These are phyloP conservation scores for Plectranthus barbatus DNA, from an alignment of 257 asterid species.

Conservation along the genomic window DNA sequence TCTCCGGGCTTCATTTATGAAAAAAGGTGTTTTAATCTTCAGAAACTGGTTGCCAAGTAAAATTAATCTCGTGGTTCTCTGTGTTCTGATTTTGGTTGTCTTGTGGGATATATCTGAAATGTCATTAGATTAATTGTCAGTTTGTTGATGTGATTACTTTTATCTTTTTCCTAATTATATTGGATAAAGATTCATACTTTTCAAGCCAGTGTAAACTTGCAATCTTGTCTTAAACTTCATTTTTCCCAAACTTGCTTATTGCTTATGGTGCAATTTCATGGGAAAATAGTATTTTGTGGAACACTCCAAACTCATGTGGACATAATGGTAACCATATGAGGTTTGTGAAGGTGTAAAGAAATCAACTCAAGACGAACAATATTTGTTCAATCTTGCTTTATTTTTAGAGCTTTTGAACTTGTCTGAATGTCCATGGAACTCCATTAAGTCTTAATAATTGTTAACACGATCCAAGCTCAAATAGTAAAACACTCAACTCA, in stretches of 20 bases:
- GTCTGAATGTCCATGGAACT: no score
- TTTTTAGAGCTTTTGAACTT: no score
- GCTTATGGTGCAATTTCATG: neutral
- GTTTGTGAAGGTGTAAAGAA: neutral
- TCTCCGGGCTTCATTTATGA: slow-evolving; percentile 71
- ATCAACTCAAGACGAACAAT: no score
- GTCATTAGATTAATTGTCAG: neutral
- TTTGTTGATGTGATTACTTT: neutral
- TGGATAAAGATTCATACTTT: no score
- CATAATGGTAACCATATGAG: neutral
- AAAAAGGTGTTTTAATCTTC: slow-evolving; percentile 3
- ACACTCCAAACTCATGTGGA: neutral
- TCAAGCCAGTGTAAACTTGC: neutral
- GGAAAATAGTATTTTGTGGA: neutral
- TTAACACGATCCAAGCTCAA: no score
- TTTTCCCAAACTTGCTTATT: neutral
- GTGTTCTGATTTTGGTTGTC: neutral
- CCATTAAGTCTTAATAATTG: no score
- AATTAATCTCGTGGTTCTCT: neutral
- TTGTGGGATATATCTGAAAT: neutral
- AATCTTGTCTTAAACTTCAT: neutral
- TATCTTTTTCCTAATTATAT: no score
- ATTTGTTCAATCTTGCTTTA: no score
- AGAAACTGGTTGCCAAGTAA: neutral
- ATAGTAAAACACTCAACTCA: no score